Percentiles rank a stretch among this genome's conserved stretches.
Evolutionary conservation across 371 early-diverging fungal genomes (phyloP).

Genomic region (Mortierella sp.): DNA sequence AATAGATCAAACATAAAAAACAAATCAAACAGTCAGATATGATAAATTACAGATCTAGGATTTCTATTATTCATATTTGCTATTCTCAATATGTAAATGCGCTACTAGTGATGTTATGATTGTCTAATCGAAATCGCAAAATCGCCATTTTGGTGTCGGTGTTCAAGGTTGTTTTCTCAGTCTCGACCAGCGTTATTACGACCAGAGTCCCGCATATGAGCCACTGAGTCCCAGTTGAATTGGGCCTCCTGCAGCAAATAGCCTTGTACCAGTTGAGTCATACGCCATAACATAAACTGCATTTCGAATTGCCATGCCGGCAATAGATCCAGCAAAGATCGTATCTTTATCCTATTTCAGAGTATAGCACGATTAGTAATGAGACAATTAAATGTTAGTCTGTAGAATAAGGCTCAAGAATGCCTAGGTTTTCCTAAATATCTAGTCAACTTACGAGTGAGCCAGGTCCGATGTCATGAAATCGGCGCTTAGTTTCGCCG

Average conservation of each 20-base stretch:
- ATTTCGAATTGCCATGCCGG: constrained; percentile 59
- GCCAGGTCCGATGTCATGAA: constrained; percentile 60
- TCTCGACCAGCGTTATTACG: constrained; percentile 5
- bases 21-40: too few species aligned
- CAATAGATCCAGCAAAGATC: constrained; percentile 56
- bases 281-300: constrained; percentile 73
- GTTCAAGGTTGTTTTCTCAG: neutral
- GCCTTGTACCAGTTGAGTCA: constrained; percentile 57
- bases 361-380: neutral
- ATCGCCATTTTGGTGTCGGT: neutral
- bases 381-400: constrained; percentile 3
- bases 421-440: neutral
- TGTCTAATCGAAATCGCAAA: too few species aligned
- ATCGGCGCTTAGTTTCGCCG: constrained; percentile 12
- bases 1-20: too few species aligned
- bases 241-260: constrained; percentile 78
- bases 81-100: too few species aligned
- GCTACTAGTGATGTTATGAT: too few species aligned
- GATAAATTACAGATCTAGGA: too few species aligned
- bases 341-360: constrained; percentile 54
- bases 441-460: constrained; percentile 60
- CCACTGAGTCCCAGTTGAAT: constrained; percentile 69
- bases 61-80: too few species aligned
- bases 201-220: constrained; percentile 64
- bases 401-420: too few species aligned